Base-by-base conservation (phyloP, 1,284 basidiomycete species). In the Mycosarcoma maydis region DNA sequence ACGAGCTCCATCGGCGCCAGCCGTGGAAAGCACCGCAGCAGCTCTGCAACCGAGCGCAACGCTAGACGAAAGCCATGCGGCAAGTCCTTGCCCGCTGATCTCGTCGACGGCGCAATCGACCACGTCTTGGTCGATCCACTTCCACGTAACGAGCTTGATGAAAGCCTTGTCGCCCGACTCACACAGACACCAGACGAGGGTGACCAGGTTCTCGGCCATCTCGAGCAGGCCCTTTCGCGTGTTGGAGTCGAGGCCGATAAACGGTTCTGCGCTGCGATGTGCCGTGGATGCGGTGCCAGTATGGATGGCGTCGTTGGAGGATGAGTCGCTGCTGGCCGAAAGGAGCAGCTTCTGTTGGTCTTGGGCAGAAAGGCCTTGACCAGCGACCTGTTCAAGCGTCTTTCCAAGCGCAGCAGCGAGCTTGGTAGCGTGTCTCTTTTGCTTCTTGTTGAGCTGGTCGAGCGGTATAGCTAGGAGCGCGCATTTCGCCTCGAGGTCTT, bases 361-460 rank as follows among this genome's bases (percentile, higher is more conserved):
- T 23, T 71, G 56, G 1, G 46, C 53, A 13, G 68, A 48, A 16
- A 67, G 49, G 1, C 61, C 57, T 3, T 61, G 60, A 10, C 61
- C 66, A 17, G 59, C 61, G 6, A 65, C 32, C 14, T 54, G 44
- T 9, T 69, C 66, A 27, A 72, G 42, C 2, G 51, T 45, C 39
- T 62, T 72, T 22, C 69, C 75, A 8, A 72, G 54, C 16, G 44
- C 40, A 14, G 66, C 54, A 2, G 62, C 66, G n/a, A 77, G 57
- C 38, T 77, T 80, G 24, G 77, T 64, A 4, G 74, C 73, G 37
- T 76, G 77, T 13, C 80, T 51, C 48, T 69, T 76, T 47, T 81
- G 76, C 66, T 81, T 81, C 37, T 75, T 72, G 62, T 81, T 81
- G 77, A 81, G 76, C 51, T 80, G 53, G 17, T 78, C 80, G 43